Evolutionary conservation across 2,329 filamentous ascomycete genomes (phyloP).

Genomic region (Boeremia lycopersici): DNA sequence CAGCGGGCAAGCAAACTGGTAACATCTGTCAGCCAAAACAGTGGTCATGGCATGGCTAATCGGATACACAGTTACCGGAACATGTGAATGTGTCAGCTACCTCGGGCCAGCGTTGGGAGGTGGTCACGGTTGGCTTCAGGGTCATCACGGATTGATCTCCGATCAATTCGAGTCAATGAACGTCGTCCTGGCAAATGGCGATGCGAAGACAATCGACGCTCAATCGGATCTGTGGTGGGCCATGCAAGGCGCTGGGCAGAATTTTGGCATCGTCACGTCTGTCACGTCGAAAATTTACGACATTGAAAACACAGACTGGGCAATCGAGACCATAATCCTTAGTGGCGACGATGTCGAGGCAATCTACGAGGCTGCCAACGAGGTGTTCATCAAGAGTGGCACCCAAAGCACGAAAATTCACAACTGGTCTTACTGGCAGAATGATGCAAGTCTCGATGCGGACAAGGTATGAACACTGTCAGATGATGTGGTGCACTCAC

Average conservation of each 20-base stretch:
- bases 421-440: constrained; percentile 36
- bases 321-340: constrained; percentile 29
- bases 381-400: constrained; percentile 52
- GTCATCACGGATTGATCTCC: constrained; percentile 58
- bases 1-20: constrained; percentile 58
- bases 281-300: constrained; percentile 53
- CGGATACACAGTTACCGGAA: constrained; percentile 30
- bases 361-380: constrained; percentile 56
- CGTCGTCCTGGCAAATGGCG: constrained; percentile 59
- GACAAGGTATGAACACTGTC: constrained; percentile 13
- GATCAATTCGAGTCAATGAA: constrained; percentile 62
- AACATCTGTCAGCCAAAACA: not conserved
- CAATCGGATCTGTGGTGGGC: constrained; percentile 63
- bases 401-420: constrained; percentile 49
- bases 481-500: not conserved
- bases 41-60: not conserved
- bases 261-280: constrained; percentile 62
- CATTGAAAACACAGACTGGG: constrained; percentile 27
- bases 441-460: constrained; percentile 22
- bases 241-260: constrained; percentile 62
- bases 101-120: constrained; percentile 62
- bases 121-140: constrained; percentile 62
- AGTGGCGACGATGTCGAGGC: constrained; percentile 56
- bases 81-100: constrained; percentile 58
- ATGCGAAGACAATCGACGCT: constrained; percentile 45